These are phyloP conservation scores for Paramicrosporidium saccamoebae DNA, from an alignment of 371 early-diverging fungal genomes.

Conservation along the genomic window DNA sequence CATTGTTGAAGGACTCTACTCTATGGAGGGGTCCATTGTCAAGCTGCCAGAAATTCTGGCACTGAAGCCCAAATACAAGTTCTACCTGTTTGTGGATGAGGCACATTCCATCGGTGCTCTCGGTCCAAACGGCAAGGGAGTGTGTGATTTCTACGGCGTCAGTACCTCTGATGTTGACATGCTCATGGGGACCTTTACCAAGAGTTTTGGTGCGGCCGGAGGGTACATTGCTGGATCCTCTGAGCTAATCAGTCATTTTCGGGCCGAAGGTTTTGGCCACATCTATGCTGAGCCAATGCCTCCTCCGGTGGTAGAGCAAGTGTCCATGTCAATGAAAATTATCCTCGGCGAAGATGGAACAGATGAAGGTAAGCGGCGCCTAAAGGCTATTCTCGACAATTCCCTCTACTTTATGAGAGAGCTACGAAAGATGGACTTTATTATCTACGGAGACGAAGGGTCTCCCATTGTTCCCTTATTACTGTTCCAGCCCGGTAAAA, in stretches of 20 bases:
- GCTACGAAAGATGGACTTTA: conserved; percentile 65
- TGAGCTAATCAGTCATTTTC: conserved; percentile 51
- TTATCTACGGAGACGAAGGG: conserved; percentile 69
- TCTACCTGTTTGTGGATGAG: conserved; percentile 95
- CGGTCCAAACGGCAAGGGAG: conserved; percentile 74
- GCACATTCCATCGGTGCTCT: conserved; percentile 97
- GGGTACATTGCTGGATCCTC: conserved; percentile 74
- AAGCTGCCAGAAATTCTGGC: conserved; percentile 62
- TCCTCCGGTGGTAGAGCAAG: conserved; percentile 67
- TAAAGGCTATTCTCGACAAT: conserved; percentile 58
- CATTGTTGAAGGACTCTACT: conserved; percentile 91
- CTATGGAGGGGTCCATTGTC: conserved; percentile 94
- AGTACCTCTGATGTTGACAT: conserved; percentile 76
- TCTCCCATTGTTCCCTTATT: conserved; percentile 92
- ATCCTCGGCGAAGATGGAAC: conserved; percentile 62
- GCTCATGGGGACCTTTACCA: conserved; percentile 98
- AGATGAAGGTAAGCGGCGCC: conserved; percentile 36
- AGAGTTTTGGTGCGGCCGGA: conserved; percentile 96
- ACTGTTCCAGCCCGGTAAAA: conserved; percentile 88
- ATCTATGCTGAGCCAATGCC: conserved; percentile 81
- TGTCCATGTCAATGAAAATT: conserved; percentile 52
- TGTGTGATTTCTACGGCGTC: conserved; percentile 81
- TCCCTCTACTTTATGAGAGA: conserved; percentile 42
- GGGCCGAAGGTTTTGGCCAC: conserved; percentile 37
- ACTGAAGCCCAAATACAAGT: conserved; percentile 84